A percentile compares a stretch with the other conserved stretches of the same genome.
Conservation (phyloP, 306 rosid genomes). For the Carpinus viminea region DNA sequence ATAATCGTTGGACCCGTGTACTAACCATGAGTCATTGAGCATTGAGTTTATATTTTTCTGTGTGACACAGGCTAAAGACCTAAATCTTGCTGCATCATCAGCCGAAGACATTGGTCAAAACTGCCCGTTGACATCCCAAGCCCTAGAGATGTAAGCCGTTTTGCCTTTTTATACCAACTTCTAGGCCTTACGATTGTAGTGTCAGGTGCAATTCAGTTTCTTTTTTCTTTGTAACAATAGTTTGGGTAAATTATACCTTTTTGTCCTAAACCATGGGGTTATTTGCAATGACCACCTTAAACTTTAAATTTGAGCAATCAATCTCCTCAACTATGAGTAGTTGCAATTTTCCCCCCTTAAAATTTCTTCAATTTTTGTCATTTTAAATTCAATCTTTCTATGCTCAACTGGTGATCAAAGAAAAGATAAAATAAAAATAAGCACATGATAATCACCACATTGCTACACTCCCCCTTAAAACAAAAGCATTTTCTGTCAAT, state of each 20-base stretch:
- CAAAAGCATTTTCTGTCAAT: too few relatives aligned
- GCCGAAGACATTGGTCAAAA: conserved; percentile 62
- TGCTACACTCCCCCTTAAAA: too few relatives aligned
- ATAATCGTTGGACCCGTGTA: background rate
- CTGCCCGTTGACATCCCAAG: conserved; percentile 65
- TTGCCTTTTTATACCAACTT: background rate
- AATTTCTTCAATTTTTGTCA: too few relatives aligned
- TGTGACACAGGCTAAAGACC: conserved; percentile 70
- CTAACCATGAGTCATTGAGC: background rate
- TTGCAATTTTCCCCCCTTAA: too few relatives aligned
- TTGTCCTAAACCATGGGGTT: background rate
- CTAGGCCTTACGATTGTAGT: background rate
- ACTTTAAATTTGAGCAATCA: background rate
- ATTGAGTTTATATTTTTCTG: background rate
- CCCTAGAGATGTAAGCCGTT: conserved; percentile 66
- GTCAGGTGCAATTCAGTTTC: background rate
- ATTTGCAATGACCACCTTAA: background rate
- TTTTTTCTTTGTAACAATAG: background rate
- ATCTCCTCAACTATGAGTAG: too few relatives aligned
- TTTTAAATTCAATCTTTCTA: too few relatives aligned
- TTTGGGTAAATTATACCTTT: background rate
- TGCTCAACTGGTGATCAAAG: too few relatives aligned
- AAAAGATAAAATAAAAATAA: too few relatives aligned
- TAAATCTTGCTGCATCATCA: conserved; percentile 77
- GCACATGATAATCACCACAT: too few relatives aligned